Evolutionary conservation across 306 rosid genomes (phyloP), one percentile per base, ranked within the genome.

Genomic region (Luffa aegyptiaca): DNA sequence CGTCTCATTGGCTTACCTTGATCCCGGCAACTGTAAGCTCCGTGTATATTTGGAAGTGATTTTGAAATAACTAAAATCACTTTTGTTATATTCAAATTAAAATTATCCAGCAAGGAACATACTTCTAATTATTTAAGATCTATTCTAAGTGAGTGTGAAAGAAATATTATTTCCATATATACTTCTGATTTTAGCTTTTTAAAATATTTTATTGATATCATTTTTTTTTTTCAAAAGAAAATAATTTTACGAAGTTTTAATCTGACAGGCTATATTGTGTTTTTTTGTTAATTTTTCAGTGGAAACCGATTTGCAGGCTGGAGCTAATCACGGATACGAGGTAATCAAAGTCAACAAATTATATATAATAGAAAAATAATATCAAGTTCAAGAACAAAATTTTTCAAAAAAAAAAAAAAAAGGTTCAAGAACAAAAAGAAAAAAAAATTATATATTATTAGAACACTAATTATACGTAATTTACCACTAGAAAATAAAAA

Each of bases 221-320:
- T 45, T 45, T 44, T 44, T 45, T 44, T 44, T 44, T 44, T 9
- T 8, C 31, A 26, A 5, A 13, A 14, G 5, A 49, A 45, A 17
- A 39, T 48, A 36, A n/a, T 5, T 46, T 51, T 14, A 36, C 46
- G 56, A 36, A 8, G 26, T 70, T 74, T 62, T 21, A 49, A 81
- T 3, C 1, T 37, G 4, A 57, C 48, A 8, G 20, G n/a, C 46
- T 14, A 18, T 66, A 39, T 66, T 11, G 5, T 36, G 21, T 65
- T 5, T 2, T 13, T 33, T 41, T 20, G 48, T 11, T 18, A n/a
- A 36, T 45, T 18, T 69, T 44, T 39, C 87, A 94, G 97, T 94
- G 96, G 94, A 94, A 87, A 94, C 97, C 84, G 98, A 94, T 85
- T 87, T 94, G 52, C 98, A 94, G 88, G 98, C 98, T 14, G 97